phyloP scores from a whole-genome alignment of 164 flowering plant genomes.

The Liriodendron chinense region DNA sequence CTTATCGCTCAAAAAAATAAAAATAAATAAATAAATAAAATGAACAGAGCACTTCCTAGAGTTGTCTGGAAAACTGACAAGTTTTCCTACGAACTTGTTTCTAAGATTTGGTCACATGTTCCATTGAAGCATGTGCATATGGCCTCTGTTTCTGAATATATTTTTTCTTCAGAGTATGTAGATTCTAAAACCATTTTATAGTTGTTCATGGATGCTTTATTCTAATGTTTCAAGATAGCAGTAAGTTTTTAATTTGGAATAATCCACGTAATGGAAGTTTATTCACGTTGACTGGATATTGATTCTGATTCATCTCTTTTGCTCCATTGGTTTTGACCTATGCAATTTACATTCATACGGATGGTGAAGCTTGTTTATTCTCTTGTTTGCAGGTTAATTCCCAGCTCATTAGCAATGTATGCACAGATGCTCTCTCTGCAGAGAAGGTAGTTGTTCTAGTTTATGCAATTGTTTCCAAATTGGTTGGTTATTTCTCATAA shows the following conservation, averaged over 20 bases:
- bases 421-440: conserved; percentile 99
- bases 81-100: neutral
- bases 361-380: conserved; percentile 9
- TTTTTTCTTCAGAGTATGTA: neutral
- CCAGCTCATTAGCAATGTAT: conserved; percentile 95
- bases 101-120: neutral
- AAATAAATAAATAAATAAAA: too few species aligned
- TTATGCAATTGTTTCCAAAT: neutral
- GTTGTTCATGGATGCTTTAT: neutral
- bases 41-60: neutral
- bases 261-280: neutral
- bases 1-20: too few species aligned
- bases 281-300: neutral
- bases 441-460: conserved; percentile 66
- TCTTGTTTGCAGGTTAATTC: conserved; percentile 74
- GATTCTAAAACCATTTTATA: neutral
- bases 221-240: neutral
- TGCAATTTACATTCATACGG: neutral
- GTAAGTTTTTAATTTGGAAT: neutral
- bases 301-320: neutral
- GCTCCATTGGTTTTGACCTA: neutral
- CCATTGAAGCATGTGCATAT: neutral
- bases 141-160: neutral
- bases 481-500: neutral
- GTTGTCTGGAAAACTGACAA: neutral